These are phyloP conservation scores for Candida pseudoviswanathii DNA, from an alignment of 1,139 yeast genomes.

Conservation along the genomic window DNA sequence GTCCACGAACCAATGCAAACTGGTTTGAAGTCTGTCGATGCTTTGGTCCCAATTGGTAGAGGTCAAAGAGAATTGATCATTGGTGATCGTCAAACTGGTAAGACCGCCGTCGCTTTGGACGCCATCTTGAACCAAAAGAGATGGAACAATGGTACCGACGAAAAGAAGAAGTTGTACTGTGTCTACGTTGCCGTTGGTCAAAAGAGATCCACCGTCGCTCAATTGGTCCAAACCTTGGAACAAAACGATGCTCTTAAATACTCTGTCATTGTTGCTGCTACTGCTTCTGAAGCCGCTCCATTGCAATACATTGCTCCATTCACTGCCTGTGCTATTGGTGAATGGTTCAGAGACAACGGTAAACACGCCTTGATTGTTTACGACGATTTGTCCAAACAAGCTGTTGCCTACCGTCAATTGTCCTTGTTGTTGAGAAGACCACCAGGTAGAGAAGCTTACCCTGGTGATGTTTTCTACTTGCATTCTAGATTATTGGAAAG, in stretches of 20 bases:
- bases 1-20: conserved; percentile 99
- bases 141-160: conserved; percentile 95
- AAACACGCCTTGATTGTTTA: conserved; percentile 95
- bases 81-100: conserved; percentile 99
- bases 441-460: conserved; percentile 97
- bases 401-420: conserved; percentile 99
- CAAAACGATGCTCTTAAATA: conserved; percentile 97
- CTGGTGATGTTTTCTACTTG: conserved; percentile 96
- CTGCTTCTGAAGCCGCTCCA: conserved; percentile 99
- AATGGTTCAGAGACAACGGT: conserved; percentile 99
- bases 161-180: conserved; percentile 98
- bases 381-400: conserved; percentile 99
- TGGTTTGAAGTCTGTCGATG: conserved; percentile 98
- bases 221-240: conserved; percentile 98
- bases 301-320: conserved; percentile 99
- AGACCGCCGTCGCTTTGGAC: conserved; percentile 98
- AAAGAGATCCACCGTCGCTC: conserved; percentile 99
- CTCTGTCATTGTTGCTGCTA: conserved; percentile 98
- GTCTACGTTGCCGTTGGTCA: conserved; percentile 99
- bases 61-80: conserved; percentile 99
- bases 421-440: conserved; percentile 97
- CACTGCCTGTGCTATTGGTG: conserved; percentile 99
- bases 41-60: conserved; percentile 99
- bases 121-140: conserved; percentile 98
- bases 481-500: conserved; percentile 96